A percentile compares a stretch with the other conserved stretches of the same genome.
phyloP scores from a whole-genome alignment of 2,329 filamentous ascomycete species.

The Didymella segeticola region DNA sequence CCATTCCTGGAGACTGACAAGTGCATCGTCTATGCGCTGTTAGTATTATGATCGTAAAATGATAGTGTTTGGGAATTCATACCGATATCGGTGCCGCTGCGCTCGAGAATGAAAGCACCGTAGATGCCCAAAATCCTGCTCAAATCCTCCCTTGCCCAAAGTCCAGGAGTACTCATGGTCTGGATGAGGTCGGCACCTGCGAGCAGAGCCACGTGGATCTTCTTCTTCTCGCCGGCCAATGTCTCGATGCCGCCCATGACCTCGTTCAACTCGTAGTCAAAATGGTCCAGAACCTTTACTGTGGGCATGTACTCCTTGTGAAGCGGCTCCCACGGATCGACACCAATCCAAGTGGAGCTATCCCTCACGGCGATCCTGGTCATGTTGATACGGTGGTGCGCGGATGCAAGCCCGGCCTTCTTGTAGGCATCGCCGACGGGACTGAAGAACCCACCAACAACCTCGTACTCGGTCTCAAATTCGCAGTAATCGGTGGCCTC shows the following conservation, averaged over 20 bases:
- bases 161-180: conserved; percentile 60
- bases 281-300: conserved; percentile 87
- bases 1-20: conserved; percentile 81
- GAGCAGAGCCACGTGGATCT: conserved; percentile 78
- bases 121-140: conserved; percentile 87
- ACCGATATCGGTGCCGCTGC: conserved; percentile 80
- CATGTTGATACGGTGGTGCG: conserved; percentile 81
- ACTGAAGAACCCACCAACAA: conserved; percentile 83
- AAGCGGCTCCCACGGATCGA: conserved; percentile 71
- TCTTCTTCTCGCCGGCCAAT: conserved; percentile 69
- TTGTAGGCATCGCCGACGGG: conserved; percentile 80
- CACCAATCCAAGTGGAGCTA: conserved; percentile 55
- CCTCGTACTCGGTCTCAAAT: conserved; percentile 74
- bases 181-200: conserved; percentile 68
- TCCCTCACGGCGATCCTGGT: conserved; percentile 81
- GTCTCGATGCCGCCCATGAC: conserved; percentile 76
- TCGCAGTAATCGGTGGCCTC: conserved; percentile 83
- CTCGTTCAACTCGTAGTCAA: conserved; percentile 86
- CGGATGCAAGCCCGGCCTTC: conserved; percentile 78
- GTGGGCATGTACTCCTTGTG: conserved; percentile 87
- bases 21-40: conserved; percentile 70
- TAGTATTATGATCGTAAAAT: background rate
- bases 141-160: conserved; percentile 86
- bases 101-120: conserved; percentile 85
- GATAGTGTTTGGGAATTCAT: conserved; percentile 6